These are phyloP conservation scores for Pseudogymnoascus sp. DNA, from an alignment of 2,329 filamentous ascomycete genomes.

Conservation along the genomic window DNA sequence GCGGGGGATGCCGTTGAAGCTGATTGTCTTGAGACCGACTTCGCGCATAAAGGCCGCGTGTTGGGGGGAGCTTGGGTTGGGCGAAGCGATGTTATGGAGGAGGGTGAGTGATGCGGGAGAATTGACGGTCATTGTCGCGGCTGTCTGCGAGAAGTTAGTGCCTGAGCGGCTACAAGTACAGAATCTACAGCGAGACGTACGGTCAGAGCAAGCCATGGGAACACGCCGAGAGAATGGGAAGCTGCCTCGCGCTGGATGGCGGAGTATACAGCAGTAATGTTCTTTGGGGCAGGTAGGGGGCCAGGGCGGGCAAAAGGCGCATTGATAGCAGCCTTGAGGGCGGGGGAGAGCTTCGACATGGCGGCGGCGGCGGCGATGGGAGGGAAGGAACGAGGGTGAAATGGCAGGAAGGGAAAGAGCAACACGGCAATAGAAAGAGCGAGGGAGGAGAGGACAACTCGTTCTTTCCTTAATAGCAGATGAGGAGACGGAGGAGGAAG, in stretches of 20 bases:
- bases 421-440: background rate
- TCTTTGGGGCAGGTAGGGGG: conserved; percentile 53
- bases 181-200: background rate
- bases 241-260: conserved; percentile 55
- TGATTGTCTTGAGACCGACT: conserved; percentile 68
- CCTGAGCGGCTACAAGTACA: background rate
- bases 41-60: conserved; percentile 67
- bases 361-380: background rate
- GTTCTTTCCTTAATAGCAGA: background rate
- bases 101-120: conserved; percentile 65
- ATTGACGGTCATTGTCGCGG: conserved; percentile 79
- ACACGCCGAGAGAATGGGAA: conserved; percentile 50
- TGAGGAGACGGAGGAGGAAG: background rate
- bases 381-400: background rate
- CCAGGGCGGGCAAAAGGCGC: conserved; percentile 58
- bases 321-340: conserved; percentile 67
- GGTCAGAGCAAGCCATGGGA: conserved; percentile 60
- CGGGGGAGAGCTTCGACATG: conserved; percentile 66
- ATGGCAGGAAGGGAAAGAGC: background rate
- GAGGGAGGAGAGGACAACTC: background rate
- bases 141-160: conserved; percentile 45
- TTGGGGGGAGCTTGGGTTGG: conserved; percentile 26
- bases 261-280: conserved; percentile 57
- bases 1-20: conserved; percentile 55
- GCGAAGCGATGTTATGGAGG: conserved; percentile 31